Evolutionary conservation across 208 protist genomes (phyloP).

Genomic region (Crithidia acanthocephali): DNA sequence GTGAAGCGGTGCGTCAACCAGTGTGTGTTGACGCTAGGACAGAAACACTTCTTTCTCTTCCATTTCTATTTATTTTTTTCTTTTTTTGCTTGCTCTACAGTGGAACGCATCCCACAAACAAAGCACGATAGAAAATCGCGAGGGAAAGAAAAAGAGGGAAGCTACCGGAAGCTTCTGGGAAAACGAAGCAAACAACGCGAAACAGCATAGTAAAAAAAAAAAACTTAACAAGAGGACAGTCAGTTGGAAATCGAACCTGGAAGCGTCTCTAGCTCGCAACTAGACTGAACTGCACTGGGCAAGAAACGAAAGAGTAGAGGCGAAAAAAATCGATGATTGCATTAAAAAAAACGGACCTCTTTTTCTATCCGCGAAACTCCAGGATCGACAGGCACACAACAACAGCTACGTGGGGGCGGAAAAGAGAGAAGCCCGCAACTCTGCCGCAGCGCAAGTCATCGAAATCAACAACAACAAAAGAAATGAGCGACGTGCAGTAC

Average conservation of each 20-base stretch:
- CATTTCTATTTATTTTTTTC: too few relatives aligned
- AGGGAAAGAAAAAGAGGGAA: conserved; percentile 3
- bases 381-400: too few relatives aligned
- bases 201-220: conserved; percentile 9
- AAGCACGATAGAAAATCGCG: neutral
- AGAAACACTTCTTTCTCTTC: neutral
- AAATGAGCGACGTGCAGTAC: neutral
- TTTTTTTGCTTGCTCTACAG: neutral
- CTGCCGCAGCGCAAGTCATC: neutral
- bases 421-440: neutral
- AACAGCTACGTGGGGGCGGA: neutral
- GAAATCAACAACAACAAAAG: neutral
- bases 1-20: too few relatives aligned
- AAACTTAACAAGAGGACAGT: too few relatives aligned
- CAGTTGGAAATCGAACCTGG: too few relatives aligned
- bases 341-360: too few relatives aligned
- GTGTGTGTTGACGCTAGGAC: neutral
- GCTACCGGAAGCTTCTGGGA: neutral
- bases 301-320: too few relatives aligned
- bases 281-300: too few relatives aligned
- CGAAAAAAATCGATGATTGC: too few relatives aligned
- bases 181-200: too few relatives aligned
- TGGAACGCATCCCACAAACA: neutral
- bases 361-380: too few relatives aligned
- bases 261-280: too few relatives aligned